These are phyloP conservation scores for Mycena albidolilacea DNA, from an alignment of 768 basidiomycete genomes.

Conservation along the genomic window DNA sequence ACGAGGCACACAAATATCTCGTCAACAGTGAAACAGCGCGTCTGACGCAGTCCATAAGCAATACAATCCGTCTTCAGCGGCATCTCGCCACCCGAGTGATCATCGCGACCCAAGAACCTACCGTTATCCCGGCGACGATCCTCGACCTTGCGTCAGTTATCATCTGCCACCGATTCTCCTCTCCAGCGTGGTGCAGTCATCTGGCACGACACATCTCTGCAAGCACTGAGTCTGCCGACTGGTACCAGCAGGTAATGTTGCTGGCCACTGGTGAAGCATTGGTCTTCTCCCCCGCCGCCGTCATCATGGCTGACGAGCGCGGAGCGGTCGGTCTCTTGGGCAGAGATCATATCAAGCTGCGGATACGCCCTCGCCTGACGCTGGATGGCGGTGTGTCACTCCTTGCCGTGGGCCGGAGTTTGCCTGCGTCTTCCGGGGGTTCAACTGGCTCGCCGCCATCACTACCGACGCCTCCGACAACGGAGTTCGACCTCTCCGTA, in stretches of 20 bases:
- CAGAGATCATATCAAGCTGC: conserved; percentile 9
- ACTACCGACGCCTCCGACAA: conserved; percentile 8
- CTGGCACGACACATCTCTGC: conserved; percentile 59
- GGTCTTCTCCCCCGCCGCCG: neutral
- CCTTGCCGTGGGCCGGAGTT: conserved; percentile 2
- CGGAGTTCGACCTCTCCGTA: conserved; percentile 1
- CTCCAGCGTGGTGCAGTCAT: conserved; percentile 69
- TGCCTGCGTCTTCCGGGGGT: neutral
- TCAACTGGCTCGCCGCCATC: conserved; percentile 2
- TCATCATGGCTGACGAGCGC: conserved; percentile 22
- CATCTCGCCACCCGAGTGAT: conserved; percentile 47
- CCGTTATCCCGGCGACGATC: conserved; percentile 65
- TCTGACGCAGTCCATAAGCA: conserved; percentile 60
- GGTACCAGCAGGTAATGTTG: conserved; percentile 38
- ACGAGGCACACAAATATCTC: conserved; percentile 71
- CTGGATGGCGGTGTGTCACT: conserved; percentile 12
- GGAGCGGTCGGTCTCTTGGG: conserved; percentile 14
- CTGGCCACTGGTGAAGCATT: conserved; percentile 35
- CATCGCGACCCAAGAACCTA: neutral
- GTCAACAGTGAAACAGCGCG: conserved; percentile 52
- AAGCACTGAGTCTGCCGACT: conserved; percentile 50
- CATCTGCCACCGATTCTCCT: conserved; percentile 69
- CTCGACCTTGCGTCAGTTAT: conserved; percentile 64
- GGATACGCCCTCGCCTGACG: conserved; percentile 15
- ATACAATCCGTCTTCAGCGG: conserved; percentile 67